Base-by-base conservation (phyloP, 2,329 filamentous ascomycete genomes). In the Lachnellula subtilissima region DNA sequence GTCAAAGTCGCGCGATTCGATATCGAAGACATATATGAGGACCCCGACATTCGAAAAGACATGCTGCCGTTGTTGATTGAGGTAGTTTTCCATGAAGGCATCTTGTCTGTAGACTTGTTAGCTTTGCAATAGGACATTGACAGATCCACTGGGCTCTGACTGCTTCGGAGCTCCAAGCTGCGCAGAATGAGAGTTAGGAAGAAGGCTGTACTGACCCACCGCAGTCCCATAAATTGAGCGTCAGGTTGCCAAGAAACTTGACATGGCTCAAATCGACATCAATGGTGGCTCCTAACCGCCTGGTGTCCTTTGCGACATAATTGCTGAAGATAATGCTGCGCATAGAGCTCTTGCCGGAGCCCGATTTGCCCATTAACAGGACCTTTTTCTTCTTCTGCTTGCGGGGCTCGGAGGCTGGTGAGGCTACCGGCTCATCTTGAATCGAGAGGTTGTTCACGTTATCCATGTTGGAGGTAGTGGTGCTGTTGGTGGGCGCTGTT, bases 291-390 rank as follows among this genome's bases (percentile, higher is more conserved):
- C 94, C 94, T 54, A 99, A 78, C 56, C 94, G 80, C 40, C 94
- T 83, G 6, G 96, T 96, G 73, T 99, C 94, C 70, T 95, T 91
- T 55, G 94, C 94, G 63, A 97, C 92, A 72, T 97, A 97, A 74
- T 97, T 97, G 78, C 90, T 96, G 75, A 99, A 99, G 72, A 99
- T 97, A 70, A 99, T 97, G 69, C 89, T 94, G 62, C 94, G 84
- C 94, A 99, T 99, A 55, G 91, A 97, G 43, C 92, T 97, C 75
- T 99, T 99, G 54, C 94, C 94, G 0, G 93, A 96, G 53, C 94
- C 94, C 61, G 90, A 96, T 78, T 97, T 97, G 65, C 94, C 94
- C 94, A 92, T 92, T 60, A 92, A 77, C 50, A 92, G 78, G 51
- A 92, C 88, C 80, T 92, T 92, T 77, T 89, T 90, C 80, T 92